Base-by-base conservation (phyloP, 2,329 filamentous ascomycete species). In the Arthrobotrys megalospora region DNA sequence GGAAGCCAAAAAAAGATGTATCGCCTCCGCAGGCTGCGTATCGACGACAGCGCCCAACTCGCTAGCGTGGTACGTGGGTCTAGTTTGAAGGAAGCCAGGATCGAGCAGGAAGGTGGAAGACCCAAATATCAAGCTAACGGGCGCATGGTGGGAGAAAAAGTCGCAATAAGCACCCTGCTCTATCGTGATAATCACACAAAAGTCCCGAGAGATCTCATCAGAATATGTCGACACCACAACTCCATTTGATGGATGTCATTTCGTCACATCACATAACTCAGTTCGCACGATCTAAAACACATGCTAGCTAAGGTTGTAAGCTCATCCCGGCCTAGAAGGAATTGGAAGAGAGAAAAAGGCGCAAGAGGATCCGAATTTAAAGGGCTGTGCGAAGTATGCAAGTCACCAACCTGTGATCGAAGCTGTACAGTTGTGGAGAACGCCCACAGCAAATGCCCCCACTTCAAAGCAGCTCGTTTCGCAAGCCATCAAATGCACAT, bases 151-250 rank as follows among this genome's bases (percentile, higher is more conserved):
- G 34, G 16, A 34, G 52, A 41, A 50, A 70, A 53, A 78, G 52
- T 72, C 75, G 75, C 75, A 78, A 78, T 77, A 52, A 69, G 32
- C n/a, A 63, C 72, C 73, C 58, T 77, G 73, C 62, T 64, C 60
- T 77, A 65, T 71, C 73, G 73, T 68, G 60, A 78, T 63, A 75
- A 73, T 75, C 50, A 75, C 70, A 75, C 70, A 75, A 75, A 75
- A 62, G 19, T 11, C 32, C 43, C 34, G 43, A 62, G 63, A 67
- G 64, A 52, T 75, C 50, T 75, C 62, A 52, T 67, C 62, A 75
- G 45, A 19, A 34, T 36, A 76, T 76, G 71, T 76, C 64, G 72
- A 69, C 72, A 70, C 16, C 45, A 45, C 21, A 50, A 14, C 48
- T 76, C 58, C 6, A 32, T 53, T 63, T 64, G 45, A 16, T 34